These are phyloP conservation scores for Kodamaea hsintzibuensis DNA, from an alignment of 805 yeast genomes.

Conservation along the genomic window DNA sequence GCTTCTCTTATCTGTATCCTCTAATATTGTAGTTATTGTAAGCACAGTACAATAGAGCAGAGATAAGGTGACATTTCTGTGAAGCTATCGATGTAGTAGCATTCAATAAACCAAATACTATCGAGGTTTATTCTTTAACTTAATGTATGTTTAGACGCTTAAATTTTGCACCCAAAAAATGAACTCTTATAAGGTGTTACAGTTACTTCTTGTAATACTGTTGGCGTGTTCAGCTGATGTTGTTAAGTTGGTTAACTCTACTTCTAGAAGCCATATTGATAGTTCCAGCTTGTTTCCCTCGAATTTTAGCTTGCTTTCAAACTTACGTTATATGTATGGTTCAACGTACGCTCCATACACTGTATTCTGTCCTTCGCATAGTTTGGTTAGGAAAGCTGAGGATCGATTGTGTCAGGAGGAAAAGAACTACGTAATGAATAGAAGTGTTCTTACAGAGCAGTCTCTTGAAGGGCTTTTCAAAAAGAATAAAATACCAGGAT, in stretches of 20 bases:
- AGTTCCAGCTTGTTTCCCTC: neutral
- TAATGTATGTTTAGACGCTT: neutral
- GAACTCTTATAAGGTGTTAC: neutral
- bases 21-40: no score
- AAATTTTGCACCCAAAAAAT: neutral
- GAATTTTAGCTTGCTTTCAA: neutral
- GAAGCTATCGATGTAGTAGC: no score
- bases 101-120: no score
- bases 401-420: slow-evolving; percentile 21
- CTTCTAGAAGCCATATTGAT: neutral
- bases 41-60: no score
- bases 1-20: no score
- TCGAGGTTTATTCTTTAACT: no score
- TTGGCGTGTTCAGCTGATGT: neutral
- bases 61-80: no score
- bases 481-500: slow-evolving; percentile 32
- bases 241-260: neutral
- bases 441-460: slow-evolving; percentile 29
- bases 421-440: slow-evolving; percentile 26
- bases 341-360: slow-evolving; percentile 28
- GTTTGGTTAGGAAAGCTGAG: slow-evolving; percentile 20
- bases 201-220: neutral
- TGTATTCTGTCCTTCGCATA: slow-evolving; percentile 23
- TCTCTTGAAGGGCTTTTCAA: slow-evolving; percentile 29
- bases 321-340: neutral